Conservation (phyloP, 139 green algal species). For the Eudorina sp. region DNA sequence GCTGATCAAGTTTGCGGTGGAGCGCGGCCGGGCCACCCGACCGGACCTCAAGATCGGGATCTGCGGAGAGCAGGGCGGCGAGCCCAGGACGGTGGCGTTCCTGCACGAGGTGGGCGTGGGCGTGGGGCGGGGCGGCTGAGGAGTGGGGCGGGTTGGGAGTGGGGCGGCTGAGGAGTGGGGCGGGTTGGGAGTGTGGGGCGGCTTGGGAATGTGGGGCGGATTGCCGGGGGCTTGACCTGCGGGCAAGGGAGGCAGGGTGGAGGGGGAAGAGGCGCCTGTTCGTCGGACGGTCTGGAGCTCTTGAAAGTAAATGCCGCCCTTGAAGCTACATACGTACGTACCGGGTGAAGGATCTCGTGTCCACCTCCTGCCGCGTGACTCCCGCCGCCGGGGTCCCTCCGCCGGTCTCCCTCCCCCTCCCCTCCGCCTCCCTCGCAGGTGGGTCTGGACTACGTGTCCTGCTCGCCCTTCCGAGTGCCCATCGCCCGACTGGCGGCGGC, state of each 20-base stretch:
- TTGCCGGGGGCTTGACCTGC: too few species aligned
- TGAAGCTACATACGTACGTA: too few species aligned
- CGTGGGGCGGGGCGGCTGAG: not conserved
- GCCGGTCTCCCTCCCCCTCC: too few species aligned
- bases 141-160: not conserved
- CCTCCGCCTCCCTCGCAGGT: conserved; percentile 8
- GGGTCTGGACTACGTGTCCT: conserved; percentile 90
- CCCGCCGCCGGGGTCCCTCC: too few species aligned
- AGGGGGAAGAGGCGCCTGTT: too few species aligned
- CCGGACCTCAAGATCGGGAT: conserved; percentile 87
- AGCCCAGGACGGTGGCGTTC: conserved; percentile 86
- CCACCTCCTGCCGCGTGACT: too few species aligned
- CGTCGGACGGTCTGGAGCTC: too few species aligned
- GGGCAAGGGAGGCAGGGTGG: too few species aligned
- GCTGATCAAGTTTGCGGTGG: conserved; percentile 84
- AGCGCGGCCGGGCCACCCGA: conserved; percentile 75
- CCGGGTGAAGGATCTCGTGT: too few species aligned
- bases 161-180: conserved; percentile 69
- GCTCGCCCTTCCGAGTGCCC: conserved; percentile 91
- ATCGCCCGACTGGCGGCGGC: conserved; percentile 91
- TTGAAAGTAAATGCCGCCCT: too few species aligned
- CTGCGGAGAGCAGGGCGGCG: conserved; percentile 94
- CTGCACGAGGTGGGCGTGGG: conserved; percentile 63
- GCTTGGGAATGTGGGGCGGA: too few species aligned
- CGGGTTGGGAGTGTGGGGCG: too few species aligned